Evolutionary conservation across 163 green algal species (phyloP).

Genomic region (Scenedesmus sp.): DNA sequence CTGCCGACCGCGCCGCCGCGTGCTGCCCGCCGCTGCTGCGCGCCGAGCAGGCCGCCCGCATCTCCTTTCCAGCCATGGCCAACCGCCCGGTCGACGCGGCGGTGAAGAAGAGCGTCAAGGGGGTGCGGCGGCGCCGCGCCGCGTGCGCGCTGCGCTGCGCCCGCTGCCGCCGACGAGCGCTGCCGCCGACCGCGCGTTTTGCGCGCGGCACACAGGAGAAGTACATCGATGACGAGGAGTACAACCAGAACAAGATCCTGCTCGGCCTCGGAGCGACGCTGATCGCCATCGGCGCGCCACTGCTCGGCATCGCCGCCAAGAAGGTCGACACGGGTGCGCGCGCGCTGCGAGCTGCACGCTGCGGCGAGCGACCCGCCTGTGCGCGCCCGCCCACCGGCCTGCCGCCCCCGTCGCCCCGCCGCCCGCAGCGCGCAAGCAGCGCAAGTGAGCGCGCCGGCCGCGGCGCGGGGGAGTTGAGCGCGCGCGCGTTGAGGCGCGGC

Average conservation of each 20-base stretch:
- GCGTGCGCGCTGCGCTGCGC: background rate
- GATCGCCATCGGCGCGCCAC: slow-evolving; percentile 22
- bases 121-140: no score
- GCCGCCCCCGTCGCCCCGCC: background rate
- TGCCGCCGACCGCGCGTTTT: no score
- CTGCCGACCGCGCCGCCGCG: no score
- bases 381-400: no score
- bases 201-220: no score
- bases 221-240: no score
- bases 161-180: background rate
- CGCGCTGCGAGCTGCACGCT: no score
- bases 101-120: slow-evolving; percentile 41
- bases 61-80: slow-evolving; percentile 14
- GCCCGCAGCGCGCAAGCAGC: slow-evolving; percentile 28
- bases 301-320: slow-evolving; percentile 19
- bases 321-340: slow-evolving; percentile 36
- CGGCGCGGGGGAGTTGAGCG: no score
- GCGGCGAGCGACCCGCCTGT: no score
- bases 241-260: slow-evolving; percentile 21
- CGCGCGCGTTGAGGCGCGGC: no score
- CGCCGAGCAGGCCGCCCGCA: no score
- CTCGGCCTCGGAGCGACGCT: slow-evolving; percentile 27
- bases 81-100: slow-evolving; percentile 31
- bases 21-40: no score
- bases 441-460: slow-evolving; percentile 29